Evolutionary conservation across 441 rosid species (phyloP), one percentile per base, ranked within the genome.

Genomic region (Erysimum cheiri): DNA sequence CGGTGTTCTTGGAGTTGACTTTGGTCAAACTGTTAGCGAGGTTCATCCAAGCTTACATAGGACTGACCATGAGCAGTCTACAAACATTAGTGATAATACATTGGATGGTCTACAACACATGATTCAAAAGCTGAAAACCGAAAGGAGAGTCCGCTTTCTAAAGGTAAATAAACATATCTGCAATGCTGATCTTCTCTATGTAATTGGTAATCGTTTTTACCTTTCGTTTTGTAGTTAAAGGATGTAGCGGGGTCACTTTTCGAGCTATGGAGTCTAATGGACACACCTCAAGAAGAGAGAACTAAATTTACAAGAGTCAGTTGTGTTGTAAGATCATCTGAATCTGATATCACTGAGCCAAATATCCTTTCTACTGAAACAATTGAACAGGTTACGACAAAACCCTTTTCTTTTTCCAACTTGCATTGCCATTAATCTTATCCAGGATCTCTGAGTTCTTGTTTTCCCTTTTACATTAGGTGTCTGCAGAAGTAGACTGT

Each of bases 231-330:
- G 84, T 84, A 95, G 99, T 80, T 95, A 78, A 95, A 84, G 81
- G 92, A 87, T 70, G 84, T 85, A 61, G 74, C 75, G 41, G 81
- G 71, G 9, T 78, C 83, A 5, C 83, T 95, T 47, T 83, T 79
- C 62, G 98, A 92, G 66, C 89, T 95, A 33, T 95, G 93, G 99
- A 87, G 84, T 78, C 83, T 95, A 85, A 92, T 95, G 99, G 99
- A 92, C 80, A 84, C 97, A 5, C 85, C 97, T 36, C 78, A 81
- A 29, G 89, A 84, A 74, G 96, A 89, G 63, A 86, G 74, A 84
- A 76, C 56, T 50, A 69, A 47, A 24, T 95, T 90, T 73, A 80
- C 88, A 19, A 82, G 81, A 79, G 72, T 88, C 46, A 78, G 76
- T 58, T 78, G 76, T 29, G 69, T 84, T 76, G 80, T 95, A 54